phyloP scores from a whole-genome alignment of 768 basidiomycete species.

The Scleroderma citrinum region DNA sequence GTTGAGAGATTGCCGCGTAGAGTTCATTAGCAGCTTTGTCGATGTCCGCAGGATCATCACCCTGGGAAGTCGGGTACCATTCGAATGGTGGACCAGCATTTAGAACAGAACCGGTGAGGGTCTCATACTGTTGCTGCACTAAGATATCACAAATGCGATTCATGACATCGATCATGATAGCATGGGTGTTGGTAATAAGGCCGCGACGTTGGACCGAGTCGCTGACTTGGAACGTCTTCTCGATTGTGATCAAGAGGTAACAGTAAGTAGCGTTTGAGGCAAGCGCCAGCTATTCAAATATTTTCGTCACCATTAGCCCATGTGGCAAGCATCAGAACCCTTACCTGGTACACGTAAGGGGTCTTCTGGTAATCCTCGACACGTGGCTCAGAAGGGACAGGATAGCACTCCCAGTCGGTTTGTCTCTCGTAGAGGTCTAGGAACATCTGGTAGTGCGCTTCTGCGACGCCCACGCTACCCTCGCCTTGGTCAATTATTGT shows the following conservation, averaged over 20 bases:
- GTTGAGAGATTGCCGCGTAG: neutral
- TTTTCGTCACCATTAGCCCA: neutral
- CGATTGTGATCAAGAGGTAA: constrained; percentile 13
- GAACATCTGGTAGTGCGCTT: constrained; percentile 17
- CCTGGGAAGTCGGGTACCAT: constrained; percentile 1
- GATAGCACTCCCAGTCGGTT: constrained; percentile 5
- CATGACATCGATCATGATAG: constrained; percentile 12
- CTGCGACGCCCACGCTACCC: constrained; percentile 10
- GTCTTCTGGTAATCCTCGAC: constrained; percentile 4
- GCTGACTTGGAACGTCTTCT: constrained; percentile 5
- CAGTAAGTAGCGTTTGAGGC: constrained; percentile 15
- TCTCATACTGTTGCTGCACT: constrained; percentile 4
- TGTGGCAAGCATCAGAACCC: too few relatives aligned
- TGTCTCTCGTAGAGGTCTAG: constrained; percentile 10
- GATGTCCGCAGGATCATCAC: neutral
- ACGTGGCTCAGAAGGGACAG: constrained; percentile 4
- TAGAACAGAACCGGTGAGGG: neutral
- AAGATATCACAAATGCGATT: constrained; percentile 5
- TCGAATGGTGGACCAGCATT: constrained; percentile 11
- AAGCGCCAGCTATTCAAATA: constrained; percentile 8
- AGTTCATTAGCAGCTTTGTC: constrained; percentile 4
- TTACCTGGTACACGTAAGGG: constrained; percentile 2
- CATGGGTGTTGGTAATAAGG: constrained; percentile 8
- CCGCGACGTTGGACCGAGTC: constrained; percentile 2
- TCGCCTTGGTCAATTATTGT: constrained; percentile 17